Base-by-base conservation (phyloP, 2,329 filamentous ascomycete species). In the Dactylellina haptotyla region DNA sequence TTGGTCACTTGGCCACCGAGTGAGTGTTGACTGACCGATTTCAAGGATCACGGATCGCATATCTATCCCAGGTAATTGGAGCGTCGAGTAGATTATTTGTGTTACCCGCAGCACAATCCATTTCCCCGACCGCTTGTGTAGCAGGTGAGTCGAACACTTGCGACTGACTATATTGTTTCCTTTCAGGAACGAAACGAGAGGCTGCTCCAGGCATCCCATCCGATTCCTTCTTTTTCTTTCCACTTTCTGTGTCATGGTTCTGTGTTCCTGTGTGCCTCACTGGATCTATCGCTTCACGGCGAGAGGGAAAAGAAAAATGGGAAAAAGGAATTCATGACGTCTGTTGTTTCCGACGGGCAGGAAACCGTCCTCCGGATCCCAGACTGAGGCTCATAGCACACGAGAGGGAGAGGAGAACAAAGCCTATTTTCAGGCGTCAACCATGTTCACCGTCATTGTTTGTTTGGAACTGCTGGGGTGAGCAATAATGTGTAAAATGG, bases 81-180 rank as follows among this genome's bases (percentile, higher is more conserved):
- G 53, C 34, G 34, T 48, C 50, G 48, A 48, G n/a, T 61, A 53
- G 32, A 51, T 18, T 45, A 48, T 41, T 61, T 54, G 64, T 69
- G 64, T 59, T 59, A 45, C 54, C 25, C 28, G 51, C 12, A 25
- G 16, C 2, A 20, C 48, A 4, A 41, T 18, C 5, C 32, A 23
- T 25, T n/a, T 3, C 39, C 39, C 3, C 20, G 30, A 43, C 53
- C 30, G 34, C 23, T 14, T 14, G 54, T 56, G 64, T 67, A 67
- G 64, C 56, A 62, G 28, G 43, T 62, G 48, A 62, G 64, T 69
- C 54, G 56, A 61, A 69, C 46, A 34, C 30, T 23, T 26, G 48
- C 18, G 26, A 43, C 41, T 43, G 45, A 50, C 37, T 43, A 50
- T 51, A 2, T 51, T 51, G 26, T 8, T 4, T 48, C 25, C 41